Conservation (phyloP, 2,329 filamentous ascomycete genomes). For the Lithohypha guttulata region DNA sequence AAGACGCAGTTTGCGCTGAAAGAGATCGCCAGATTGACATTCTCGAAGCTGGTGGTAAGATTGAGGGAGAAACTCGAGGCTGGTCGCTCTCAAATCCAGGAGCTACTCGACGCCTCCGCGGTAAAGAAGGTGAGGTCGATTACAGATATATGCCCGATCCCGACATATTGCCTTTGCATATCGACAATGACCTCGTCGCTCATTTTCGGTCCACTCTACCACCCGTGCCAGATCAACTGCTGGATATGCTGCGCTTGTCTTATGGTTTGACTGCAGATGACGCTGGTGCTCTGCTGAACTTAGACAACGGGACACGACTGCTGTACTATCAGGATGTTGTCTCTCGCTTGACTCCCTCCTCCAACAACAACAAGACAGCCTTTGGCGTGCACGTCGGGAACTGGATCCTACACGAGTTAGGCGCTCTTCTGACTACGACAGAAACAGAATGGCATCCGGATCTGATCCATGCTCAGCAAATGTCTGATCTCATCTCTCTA, state of each 20-base stretch:
- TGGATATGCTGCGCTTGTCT: conserved; percentile 49
- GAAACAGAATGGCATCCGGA: conserved; percentile 34
- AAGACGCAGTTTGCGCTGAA: conserved; percentile 88
- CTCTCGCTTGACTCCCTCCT: conserved; percentile 24
- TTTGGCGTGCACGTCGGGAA: conserved; percentile 46
- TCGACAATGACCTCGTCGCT: conserved; percentile 58
- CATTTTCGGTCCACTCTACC: conserved; percentile 56
- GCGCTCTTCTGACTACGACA: conserved; percentile 49
- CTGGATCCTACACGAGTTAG: conserved; percentile 67
- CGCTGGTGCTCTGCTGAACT: conserved; percentile 63
- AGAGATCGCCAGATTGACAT: conserved; percentile 76
- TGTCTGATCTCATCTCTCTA: conserved; percentile 37
- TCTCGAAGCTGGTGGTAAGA: conserved; percentile 60
- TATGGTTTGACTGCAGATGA: conserved; percentile 71
- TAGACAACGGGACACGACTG: conserved; percentile 68
- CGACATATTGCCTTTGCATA: conserved; percentile 69
- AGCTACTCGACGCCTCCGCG: conserved; percentile 69
- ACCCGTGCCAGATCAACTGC: conserved; percentile 58
- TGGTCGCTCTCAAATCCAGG: conserved; percentile 72
- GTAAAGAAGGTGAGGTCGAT: conserved; percentile 94
- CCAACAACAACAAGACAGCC: conserved; percentile 23
- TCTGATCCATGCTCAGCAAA: conserved; percentile 30
- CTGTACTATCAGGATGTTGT: conserved; percentile 59
- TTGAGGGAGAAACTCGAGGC: conserved; percentile 81
- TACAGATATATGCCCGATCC: conserved; percentile 98